Evolutionary conservation across 192 early-diverging fungal species (phyloP), one percentile per base, ranked within the genome.

Genomic region (Mortierella hygrophila): DNA sequence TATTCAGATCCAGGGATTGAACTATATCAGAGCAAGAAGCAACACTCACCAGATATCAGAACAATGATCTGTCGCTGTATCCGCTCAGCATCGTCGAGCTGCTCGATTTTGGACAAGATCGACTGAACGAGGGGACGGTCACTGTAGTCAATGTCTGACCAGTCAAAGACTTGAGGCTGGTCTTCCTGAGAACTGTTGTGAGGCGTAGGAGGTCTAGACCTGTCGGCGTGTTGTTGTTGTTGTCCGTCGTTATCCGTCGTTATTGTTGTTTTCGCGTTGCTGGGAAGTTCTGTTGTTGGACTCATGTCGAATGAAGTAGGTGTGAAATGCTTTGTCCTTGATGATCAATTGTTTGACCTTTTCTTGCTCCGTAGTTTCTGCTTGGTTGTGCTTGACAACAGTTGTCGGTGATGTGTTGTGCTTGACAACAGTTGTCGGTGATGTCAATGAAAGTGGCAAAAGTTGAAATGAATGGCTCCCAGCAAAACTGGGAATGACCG

Each of bases 21-120:
- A 23, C n/a, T 47, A 15, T 5, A 3, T 7, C 10, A 47, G 4
- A 78, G 65, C 13, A 20, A 29, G 47, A 6, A 15, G 1, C 46
- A 13, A 16, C 1, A 7, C 46, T 21, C 74, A 85, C 82, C 82
- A 35, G 82, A 85, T 9, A 72, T 71, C 15, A 83, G 44, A 26
- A 83, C 49, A 65, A 83, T 35, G 13, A 72, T n/a, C 18, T 81
- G 73, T 0, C 41, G 47, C 15, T 37, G 73, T 29, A 44, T 16
- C 1, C 74, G 72, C 15, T 81, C 80, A 29, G n/a, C 10, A 16
- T 75, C 81, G 23, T 69, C 46, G 1, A 82, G 65, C 26, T 82
- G 68, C 4, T 82, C 75, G 2, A 83, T 41, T 16, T 78, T 83
- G 37, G 63, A 54, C 8, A 49, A 41, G 44, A 85, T 75, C 40